Percentiles rank a stretch among this genome's conserved stretches.
These are phyloP conservation scores for Spathaspora girioi DNA, from an alignment of 805 yeast genomes.

Conservation along the genomic window DNA sequence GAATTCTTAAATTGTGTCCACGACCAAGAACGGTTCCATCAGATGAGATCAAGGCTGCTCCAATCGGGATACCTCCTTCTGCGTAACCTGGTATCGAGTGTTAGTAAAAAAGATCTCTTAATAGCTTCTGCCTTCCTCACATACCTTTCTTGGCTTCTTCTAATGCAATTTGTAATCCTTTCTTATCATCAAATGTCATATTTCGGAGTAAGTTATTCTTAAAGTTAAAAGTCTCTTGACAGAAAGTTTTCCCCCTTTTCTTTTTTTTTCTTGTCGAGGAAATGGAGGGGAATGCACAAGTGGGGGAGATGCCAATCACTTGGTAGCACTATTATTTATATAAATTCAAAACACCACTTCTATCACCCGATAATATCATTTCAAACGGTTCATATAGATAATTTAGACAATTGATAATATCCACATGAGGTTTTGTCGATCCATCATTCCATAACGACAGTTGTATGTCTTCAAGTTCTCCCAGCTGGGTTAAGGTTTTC, in stretches of 20 bases:
- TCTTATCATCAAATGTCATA: slow-evolving; percentile 49
- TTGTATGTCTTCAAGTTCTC: background rate
- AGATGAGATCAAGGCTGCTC: slow-evolving; percentile 67
- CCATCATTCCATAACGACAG: background rate
- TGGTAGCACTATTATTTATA: slow-evolving; percentile 34
- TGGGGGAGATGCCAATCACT: background rate
- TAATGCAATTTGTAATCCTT: slow-evolving; percentile 66
- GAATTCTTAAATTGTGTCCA: slow-evolving; percentile 90
- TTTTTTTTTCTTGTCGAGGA: background rate
- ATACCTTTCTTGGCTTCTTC: slow-evolving; percentile 65
- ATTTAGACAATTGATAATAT: slow-evolving; percentile 32
- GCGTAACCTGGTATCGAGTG: slow-evolving; percentile 44
- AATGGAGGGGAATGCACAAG: too few species aligned
- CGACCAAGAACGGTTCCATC: slow-evolving; percentile 81
- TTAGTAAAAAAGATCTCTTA: background rate
- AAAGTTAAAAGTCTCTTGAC: background rate
- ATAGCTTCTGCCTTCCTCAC: slow-evolving; percentile 4
- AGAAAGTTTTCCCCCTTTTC: background rate
- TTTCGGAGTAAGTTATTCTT: background rate
- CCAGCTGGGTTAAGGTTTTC: background rate
- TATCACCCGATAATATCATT: slow-evolving; percentile 62
- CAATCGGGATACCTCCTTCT: slow-evolving; percentile 92
- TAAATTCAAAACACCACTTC: slow-evolving; percentile 62
- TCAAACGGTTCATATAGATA: slow-evolving; percentile 48
- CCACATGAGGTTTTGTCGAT: slow-evolving; percentile 3